phyloP scores from a whole-genome alignment of 2,329 filamentous ascomycete species.

The Biscogniauxia mediterranea region DNA sequence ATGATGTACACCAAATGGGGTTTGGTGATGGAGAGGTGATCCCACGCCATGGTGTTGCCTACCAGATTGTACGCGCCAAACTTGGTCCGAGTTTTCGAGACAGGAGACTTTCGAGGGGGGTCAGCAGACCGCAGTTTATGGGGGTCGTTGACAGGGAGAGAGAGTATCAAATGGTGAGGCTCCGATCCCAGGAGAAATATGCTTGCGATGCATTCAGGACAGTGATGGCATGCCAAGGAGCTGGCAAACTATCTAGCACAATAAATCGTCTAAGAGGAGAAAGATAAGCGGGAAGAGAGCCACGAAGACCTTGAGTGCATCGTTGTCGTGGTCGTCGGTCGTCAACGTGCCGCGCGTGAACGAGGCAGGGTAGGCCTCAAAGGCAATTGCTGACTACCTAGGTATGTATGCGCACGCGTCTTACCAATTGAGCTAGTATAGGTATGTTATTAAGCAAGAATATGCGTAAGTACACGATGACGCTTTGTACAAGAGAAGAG shows the following conservation, averaged over 20 bases:
- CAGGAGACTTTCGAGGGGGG: conserved; percentile 2
- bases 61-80: conserved; percentile 8
- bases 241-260: conserved; percentile 16
- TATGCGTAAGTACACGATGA: neutral
- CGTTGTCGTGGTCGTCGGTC: neutral
- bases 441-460: neutral
- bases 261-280: neutral
- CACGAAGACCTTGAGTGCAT: neutral
- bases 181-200: conserved; percentile 21
- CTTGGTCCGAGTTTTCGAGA: conserved; percentile 9
- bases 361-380: neutral
- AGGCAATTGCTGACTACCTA: neutral
- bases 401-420: neutral
- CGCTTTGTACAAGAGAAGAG: neutral
- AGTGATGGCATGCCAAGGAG: conserved; percentile 24
- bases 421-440: conserved; percentile 3
- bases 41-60: conserved; percentile 65
- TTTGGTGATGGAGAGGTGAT: conserved; percentile 81
- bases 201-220: conserved; percentile 35
- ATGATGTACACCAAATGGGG: conserved; percentile 99
- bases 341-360: neutral
- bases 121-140: conserved; percentile 16
- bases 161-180: conserved; percentile 21
- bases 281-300: neutral
- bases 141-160: conserved; percentile 26